phyloP scores from a whole-genome alignment of 208 protist genomes.

The Trypanosomatidae sp. region DNA sequence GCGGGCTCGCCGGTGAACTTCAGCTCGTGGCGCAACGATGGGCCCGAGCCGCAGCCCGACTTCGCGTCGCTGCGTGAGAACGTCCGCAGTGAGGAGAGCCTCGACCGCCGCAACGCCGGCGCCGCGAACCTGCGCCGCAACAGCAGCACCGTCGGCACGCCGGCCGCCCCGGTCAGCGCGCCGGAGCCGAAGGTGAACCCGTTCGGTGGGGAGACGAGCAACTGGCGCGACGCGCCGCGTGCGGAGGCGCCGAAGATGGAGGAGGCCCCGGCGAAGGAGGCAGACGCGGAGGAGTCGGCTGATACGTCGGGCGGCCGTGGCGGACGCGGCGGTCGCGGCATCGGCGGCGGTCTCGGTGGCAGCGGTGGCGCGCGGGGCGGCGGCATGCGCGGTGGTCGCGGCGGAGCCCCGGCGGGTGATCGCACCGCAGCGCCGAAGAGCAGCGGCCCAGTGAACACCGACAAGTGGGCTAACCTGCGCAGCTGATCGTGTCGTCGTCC shows the following conservation, averaged over 20 bases:
- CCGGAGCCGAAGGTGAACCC: slow-evolving; percentile 23
- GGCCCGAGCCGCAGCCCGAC: slow-evolving; percentile 46
- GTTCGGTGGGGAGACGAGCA: slow-evolving; percentile 36
- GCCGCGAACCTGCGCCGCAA: slow-evolving; percentile 24
- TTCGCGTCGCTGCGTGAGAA: slow-evolving; percentile 34
- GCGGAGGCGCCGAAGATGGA: slow-evolving; percentile 35
- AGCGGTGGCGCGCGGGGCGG: slow-evolving; percentile 10
- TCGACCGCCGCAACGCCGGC: slow-evolving; percentile 30
- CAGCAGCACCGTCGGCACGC: too few relatives aligned
- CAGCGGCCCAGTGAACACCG: slow-evolving; percentile 9
- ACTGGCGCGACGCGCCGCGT: slow-evolving; percentile 71
- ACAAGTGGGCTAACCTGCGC: slow-evolving; percentile 34
- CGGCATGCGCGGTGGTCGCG: not conserved
- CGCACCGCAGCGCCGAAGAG: slow-evolving; percentile 1
- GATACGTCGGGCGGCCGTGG: slow-evolving; percentile 32
- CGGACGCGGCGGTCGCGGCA: slow-evolving; percentile 11
- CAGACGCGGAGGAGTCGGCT: too few relatives aligned
- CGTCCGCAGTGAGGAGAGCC: slow-evolving; percentile 17
- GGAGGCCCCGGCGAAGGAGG: too few relatives aligned
- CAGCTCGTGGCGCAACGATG: slow-evolving; percentile 61
- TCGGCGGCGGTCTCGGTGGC: slow-evolving; percentile 23
- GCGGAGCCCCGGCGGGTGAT: not conserved
- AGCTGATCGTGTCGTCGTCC: too few relatives aligned
- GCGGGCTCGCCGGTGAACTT: slow-evolving; percentile 46
- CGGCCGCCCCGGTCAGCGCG: too few relatives aligned